phyloP scores from a whole-genome alignment of 768 basidiomycete species.

The Tephrocybe sp. region DNA sequence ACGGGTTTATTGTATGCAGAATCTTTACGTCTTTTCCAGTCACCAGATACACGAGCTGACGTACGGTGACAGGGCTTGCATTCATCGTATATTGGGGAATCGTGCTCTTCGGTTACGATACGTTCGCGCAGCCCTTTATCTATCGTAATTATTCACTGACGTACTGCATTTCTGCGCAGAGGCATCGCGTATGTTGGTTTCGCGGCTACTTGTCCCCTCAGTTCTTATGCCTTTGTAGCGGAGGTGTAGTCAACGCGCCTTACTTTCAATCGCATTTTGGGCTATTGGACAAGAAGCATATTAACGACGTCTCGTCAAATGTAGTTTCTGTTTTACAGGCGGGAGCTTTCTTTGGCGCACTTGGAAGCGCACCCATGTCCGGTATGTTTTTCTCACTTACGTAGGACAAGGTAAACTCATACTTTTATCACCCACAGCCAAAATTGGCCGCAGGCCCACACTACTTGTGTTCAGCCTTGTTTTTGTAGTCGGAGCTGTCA shows the following conservation, averaged over 20 bases:
- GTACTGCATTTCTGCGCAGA: slow-evolving; percentile 5
- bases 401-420: no score
- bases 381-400: slow-evolving; percentile 35
- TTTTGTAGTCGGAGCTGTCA: slow-evolving; percentile 73
- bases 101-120: slow-evolving; percentile 25
- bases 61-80: slow-evolving; percentile 18
- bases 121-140: slow-evolving; percentile 12
- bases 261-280: slow-evolving; percentile 69
- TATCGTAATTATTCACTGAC: no score
- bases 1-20: slow-evolving; percentile 18
- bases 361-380: slow-evolving; percentile 71
- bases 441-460: slow-evolving; percentile 68
- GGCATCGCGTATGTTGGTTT: slow-evolving; percentile 20
- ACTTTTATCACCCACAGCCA: slow-evolving; percentile 44
- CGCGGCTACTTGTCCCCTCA: neutral
- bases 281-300: slow-evolving; percentile 36
- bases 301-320: slow-evolving; percentile 66
- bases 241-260: slow-evolving; percentile 24
- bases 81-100: slow-evolving; percentile 25
- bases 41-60: neutral
- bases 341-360: slow-evolving; percentile 85
- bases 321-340: slow-evolving; percentile 89
- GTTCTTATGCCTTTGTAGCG: slow-evolving; percentile 3
- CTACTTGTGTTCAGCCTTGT: slow-evolving; percentile 60
- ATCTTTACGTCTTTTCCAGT: neutral